phyloP scores from a whole-genome alignment of 2,329 filamentous ascomycete species.

The Bipolaris cookei region DNA sequence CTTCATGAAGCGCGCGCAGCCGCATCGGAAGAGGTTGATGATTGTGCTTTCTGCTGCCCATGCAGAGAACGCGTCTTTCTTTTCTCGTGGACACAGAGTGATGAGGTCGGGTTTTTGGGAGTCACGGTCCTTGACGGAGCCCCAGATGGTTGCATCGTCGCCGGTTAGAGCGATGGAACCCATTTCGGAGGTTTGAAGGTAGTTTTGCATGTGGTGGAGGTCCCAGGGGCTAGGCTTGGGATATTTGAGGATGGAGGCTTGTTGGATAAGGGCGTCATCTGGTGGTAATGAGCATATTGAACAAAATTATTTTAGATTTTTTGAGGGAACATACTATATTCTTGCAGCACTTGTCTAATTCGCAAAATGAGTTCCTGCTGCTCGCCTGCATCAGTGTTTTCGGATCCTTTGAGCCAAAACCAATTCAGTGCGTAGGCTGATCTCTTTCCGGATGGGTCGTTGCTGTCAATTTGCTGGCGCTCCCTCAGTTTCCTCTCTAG shows the following conservation, averaged over 20 bases:
- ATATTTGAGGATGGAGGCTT: not conserved
- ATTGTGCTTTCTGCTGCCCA: conserved; percentile 5
- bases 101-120: not conserved
- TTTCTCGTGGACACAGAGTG: not conserved
- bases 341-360: not conserved
- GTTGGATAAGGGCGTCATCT: conserved; percentile 3
- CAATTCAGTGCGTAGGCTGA: not conserved
- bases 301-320: not conserved
- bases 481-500: not conserved
- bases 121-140: not conserved
- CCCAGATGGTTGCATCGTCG: not conserved
- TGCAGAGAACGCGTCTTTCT: not conserved
- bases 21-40: not conserved
- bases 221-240: not conserved
- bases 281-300: not conserved
- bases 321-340: conserved; percentile 1
- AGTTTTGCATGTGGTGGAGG: conserved; percentile 2
- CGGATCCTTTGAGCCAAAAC: not conserved
- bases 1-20: not conserved
- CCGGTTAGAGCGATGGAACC: not conserved
- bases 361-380: not conserved
- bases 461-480: not conserved
- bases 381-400: not conserved
- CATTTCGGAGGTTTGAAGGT: not conserved
- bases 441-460: not conserved